A percentile compares a stretch with the other conserved stretches of the same genome.
These are phyloP conservation scores for Saturnispora halmiae DNA, from an alignment of 805 yeast genomes.

Conservation along the genomic window DNA sequence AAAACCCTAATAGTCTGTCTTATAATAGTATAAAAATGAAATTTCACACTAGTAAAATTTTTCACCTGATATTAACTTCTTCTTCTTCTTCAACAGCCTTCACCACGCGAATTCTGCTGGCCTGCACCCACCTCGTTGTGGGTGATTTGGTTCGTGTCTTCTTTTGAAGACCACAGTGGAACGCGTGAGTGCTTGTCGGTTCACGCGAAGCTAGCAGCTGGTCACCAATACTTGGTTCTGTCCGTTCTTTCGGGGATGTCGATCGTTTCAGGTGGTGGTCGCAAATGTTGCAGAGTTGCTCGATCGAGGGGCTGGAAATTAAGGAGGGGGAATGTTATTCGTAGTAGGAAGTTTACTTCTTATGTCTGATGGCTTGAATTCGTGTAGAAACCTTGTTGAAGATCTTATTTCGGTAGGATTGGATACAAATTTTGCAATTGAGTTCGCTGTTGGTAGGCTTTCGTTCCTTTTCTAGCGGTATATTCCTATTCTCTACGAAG, in stretches of 20 bases:
- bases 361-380: constrained; percentile 16
- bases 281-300: constrained; percentile 72
- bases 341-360: constrained; percentile 4
- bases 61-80: neutral
- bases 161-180: constrained; percentile 19
- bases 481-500: constrained; percentile 99
- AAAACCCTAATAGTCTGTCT: constrained; percentile 1
- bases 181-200: constrained; percentile 29
- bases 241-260: constrained; percentile 26
- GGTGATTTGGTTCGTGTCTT: constrained; percentile 12
- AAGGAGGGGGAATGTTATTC: constrained; percentile 28
- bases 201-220: constrained; percentile 30
- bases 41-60: neutral
- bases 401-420: constrained; percentile 7
- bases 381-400: constrained; percentile 9
- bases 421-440: constrained; percentile 28
- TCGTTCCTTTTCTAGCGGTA: constrained; percentile 61
- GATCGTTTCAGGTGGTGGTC: constrained; percentile 21
- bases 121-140: constrained; percentile 9
- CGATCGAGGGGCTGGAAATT: constrained; percentile 94
- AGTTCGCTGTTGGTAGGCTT: constrained; percentile 55
- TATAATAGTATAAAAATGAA: neutral
- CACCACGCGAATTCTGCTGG: constrained; percentile 23
- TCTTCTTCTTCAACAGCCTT: constrained; percentile 33
- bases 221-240: constrained; percentile 7